Evolutionary conservation across 2,329 filamentous ascomycete species (phyloP), one percentile per base, ranked within the genome.

Genomic region (Stylonectria norvegica): DNA sequence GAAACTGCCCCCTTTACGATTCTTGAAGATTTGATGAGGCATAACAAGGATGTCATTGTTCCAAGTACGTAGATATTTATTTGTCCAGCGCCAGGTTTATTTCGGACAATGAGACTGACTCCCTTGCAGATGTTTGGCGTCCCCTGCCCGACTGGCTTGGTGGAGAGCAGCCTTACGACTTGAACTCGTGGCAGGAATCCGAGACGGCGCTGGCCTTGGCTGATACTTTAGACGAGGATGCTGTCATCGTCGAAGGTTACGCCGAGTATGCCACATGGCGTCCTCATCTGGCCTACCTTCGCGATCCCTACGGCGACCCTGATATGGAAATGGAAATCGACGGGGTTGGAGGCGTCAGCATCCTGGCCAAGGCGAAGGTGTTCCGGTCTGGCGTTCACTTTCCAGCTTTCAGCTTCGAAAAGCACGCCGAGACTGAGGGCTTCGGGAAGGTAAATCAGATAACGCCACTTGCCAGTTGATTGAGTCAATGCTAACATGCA

Each of bases 241-340:
- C 93, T 4, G 93, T 98, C 27, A 98, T 98, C 66, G 93, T 98
- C 4, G 93, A 98, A 67, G 93, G 93, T 14, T 98, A 98, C 61
- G 93, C 93, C 44, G 93, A 98, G 69, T 98, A 98, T 63, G 93
- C 93, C 15, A 98, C 93, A 2, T 98, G 93, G 93, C 78, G 93
- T 50, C 93, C 93, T 29, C 93, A 98, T 75, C 75, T 98, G 59
- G 93, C 93, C 29, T 98, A 98, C 62, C 79, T 98, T 6, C 85
- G 93, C 44, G 93, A 98, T 61, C 93, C 93, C 2, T 97, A 95
- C 58, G 93, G 93, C 27, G 93, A 98, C 60, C 91, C 91, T 15
- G 93, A 98, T 61, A 96, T 97, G 85, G 93, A 98, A 63, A 97
- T 98, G 93, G 93, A 98, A 58, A 91, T 98, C 55, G 93, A 98